A percentile compares a stretch with the other conserved stretches of the same genome.
Conservation (phyloP, 768 basidiomycete genomes). For the Coprinopsis strossmayeri region DNA sequence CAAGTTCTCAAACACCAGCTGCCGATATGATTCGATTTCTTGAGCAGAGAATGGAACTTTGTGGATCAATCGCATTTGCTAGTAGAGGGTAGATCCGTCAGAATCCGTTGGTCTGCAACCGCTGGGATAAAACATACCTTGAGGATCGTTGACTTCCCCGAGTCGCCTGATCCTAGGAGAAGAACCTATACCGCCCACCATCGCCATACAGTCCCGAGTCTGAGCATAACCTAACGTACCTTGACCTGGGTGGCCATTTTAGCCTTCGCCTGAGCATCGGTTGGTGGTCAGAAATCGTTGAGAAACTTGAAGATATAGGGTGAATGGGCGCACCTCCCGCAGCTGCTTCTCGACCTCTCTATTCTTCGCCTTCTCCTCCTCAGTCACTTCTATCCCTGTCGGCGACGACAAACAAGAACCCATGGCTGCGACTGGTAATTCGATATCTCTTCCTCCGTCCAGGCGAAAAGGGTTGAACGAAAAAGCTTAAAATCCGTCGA, state of each 20-base stretch:
- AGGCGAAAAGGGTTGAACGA: background rate
- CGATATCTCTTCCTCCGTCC: background rate
- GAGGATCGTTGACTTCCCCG: conserved; percentile 88
- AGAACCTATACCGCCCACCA: conserved; percentile 49
- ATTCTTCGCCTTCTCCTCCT: conserved; percentile 62
- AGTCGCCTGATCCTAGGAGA: conserved; percentile 88
- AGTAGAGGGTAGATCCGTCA: no score
- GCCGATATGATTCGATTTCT: conserved; percentile 86
- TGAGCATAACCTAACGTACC: conserved; percentile 30
- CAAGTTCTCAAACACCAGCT: conserved; percentile 90
- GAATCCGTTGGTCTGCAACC: no score
- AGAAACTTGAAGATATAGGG: background rate
- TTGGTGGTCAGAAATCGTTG: conserved; percentile 7
- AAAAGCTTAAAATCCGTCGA: background rate
- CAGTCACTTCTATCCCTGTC: conserved; percentile 49
- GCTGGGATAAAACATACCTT: conserved; percentile 42
- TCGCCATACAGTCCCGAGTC: conserved; percentile 2
- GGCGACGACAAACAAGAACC: conserved; percentile 74
- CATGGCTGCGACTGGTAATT: conserved; percentile 32
- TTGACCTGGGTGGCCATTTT: conserved; percentile 72
- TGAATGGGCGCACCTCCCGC: conserved; percentile 63
- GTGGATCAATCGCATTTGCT: conserved; percentile 99
- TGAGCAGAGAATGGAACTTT: conserved; percentile 71
- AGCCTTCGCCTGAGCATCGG: conserved; percentile 56
- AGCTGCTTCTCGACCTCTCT: conserved; percentile 72